Conservation (phyloP, 345 rosid genomes). For the Sisymbrium altissimum region DNA sequence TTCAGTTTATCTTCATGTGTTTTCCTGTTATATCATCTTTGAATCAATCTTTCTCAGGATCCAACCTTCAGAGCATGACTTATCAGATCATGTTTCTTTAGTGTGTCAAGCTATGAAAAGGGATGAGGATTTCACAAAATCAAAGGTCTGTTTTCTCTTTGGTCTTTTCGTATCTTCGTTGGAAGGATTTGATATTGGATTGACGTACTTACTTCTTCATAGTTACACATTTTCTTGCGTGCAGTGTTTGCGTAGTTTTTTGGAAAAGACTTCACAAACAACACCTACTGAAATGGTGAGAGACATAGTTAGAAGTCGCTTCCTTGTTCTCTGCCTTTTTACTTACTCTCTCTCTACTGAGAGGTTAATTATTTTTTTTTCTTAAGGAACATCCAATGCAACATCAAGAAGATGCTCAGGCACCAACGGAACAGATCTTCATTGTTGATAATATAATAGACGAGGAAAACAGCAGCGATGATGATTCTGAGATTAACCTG, state of each 20-base stretch:
- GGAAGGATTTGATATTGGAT: neutral
- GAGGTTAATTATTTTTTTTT: neutral
- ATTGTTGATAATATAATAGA: slow-evolving; percentile 34
- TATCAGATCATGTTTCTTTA: slow-evolving; percentile 44
- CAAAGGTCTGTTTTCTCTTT: slow-evolving; percentile 42
- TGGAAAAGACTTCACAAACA: slow-evolving; percentile 18
- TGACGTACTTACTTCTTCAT: neutral
- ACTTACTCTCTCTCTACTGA: slow-evolving; percentile 8
- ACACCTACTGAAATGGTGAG: slow-evolving; percentile 18
- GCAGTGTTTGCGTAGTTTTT: slow-evolving; percentile 15
- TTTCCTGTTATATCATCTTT: neutral
- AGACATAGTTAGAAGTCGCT: neutral
- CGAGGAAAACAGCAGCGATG: slow-evolving; percentile 31
- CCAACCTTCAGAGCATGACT: slow-evolving; percentile 49
- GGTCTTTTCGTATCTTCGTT: slow-evolving; percentile 14
- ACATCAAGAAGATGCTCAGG: slow-evolving; percentile 15
- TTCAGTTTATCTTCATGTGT: neutral
- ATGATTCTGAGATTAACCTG: slow-evolving; percentile 13
- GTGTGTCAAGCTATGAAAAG: slow-evolving; percentile 46
- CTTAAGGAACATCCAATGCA: slow-evolving; percentile 16
- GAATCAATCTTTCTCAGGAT: slow-evolving; percentile 15
- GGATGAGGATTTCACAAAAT: slow-evolving; percentile 46
- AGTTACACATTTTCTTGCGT: neutral
- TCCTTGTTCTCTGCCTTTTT: neutral
- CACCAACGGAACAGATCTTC: slow-evolving; percentile 20